phyloP scores from a whole-genome alignment of 345 rosid species.

The Aegle marmelos region DNA sequence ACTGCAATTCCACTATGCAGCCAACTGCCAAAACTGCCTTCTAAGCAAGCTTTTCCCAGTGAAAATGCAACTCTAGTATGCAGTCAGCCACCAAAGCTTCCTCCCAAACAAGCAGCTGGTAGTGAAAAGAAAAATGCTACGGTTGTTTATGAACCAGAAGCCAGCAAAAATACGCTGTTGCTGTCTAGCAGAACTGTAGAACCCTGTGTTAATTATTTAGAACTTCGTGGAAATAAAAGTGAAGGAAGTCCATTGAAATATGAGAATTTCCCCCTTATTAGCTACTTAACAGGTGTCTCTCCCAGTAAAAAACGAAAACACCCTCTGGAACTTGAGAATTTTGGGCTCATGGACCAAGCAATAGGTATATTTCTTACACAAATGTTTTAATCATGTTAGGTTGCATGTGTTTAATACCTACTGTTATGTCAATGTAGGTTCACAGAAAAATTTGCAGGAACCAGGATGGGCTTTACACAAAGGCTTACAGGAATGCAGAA shows the following conservation, averaged over 20 bases:
- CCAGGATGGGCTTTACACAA: background rate
- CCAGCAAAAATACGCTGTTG: background rate
- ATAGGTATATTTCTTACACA: background rate
- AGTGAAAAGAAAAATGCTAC: background rate
- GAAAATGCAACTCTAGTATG: background rate
- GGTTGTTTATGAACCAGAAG: background rate
- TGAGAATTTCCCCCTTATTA: background rate
- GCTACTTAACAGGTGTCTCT: slow-evolving; percentile 7
- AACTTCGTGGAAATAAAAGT: background rate
- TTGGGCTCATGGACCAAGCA: background rate
- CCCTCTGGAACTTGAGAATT: background rate
- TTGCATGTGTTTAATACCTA: background rate
- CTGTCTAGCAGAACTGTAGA: background rate
- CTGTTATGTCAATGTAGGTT: background rate
- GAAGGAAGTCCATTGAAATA: background rate
- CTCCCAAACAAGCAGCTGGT: background rate
- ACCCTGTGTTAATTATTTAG: background rate
- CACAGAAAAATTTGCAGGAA: background rate
- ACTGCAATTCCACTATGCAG: background rate
- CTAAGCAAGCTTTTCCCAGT: background rate
- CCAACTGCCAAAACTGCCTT: slow-evolving; percentile 6
- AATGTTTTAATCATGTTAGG: background rate
- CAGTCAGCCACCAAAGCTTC: background rate
- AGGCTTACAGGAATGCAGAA: background rate
- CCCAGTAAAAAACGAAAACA: background rate